Evolutionary conservation across 257 asterid genomes (phyloP).

Genomic region (Nicotiana obtusifolia): DNA sequence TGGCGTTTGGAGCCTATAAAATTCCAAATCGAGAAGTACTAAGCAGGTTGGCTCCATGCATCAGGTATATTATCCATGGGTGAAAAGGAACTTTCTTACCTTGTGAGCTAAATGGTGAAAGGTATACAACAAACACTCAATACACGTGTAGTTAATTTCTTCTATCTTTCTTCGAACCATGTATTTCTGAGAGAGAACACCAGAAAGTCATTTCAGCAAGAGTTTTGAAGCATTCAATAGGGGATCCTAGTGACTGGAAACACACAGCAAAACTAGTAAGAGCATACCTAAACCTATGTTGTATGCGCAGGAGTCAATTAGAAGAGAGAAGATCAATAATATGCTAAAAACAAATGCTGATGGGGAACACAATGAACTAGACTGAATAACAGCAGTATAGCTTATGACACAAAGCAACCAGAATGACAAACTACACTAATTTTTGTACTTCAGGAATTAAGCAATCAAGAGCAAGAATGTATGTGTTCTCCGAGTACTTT

Average conservation of each 20-base stretch:
- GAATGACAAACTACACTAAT: not conserved
- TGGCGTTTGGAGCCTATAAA: constrained; percentile 75
- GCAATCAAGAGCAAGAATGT: not conserved
- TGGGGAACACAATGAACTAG: not conserved
- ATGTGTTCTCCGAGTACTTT: not conserved
- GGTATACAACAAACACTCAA: constrained; percentile 73
- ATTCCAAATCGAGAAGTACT: constrained; percentile 10
- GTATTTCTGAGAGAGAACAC: constrained; percentile 52
- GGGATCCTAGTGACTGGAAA: constrained; percentile 1
- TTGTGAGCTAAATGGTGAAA: constrained; percentile 88
- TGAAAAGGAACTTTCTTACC: constrained; percentile 37
- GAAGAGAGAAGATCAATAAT: not conserved
- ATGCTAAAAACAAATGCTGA: not conserved
- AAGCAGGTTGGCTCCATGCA: not conserved
- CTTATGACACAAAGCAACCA: not conserved
- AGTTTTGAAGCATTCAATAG: not conserved
- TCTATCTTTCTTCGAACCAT: constrained; percentile 86
- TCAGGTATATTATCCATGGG: not conserved
- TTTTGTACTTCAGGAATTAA: not conserved
- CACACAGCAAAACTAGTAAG: not conserved
- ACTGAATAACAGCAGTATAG: not conserved
- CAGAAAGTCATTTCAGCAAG: not conserved
- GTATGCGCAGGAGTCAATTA: not conserved
- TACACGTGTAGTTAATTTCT: constrained; percentile 64
- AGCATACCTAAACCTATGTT: not conserved